A percentile compares a stretch with the other conserved stretches of the same genome.
Conservation (phyloP, 2,329 filamentous ascomycete species). For the Hypoxylon sp. region DNA sequence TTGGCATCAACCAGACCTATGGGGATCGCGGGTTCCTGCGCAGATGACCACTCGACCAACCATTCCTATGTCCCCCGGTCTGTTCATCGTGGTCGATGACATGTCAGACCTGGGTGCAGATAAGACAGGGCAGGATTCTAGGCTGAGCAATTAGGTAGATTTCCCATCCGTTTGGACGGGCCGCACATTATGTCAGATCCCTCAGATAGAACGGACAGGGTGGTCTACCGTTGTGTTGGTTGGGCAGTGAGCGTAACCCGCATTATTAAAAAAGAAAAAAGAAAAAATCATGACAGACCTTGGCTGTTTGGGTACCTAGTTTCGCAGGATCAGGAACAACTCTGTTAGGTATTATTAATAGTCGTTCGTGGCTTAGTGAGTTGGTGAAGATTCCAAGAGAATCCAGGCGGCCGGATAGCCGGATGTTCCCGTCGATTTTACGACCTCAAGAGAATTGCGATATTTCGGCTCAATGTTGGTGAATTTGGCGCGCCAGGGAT, state of each 20-base stretch:
- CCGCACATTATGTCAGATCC: slow-evolving; percentile 37
- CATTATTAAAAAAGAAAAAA: slow-evolving; percentile 17
- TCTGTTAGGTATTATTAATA: slow-evolving; percentile 24
- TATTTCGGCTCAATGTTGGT: slow-evolving; percentile 16
- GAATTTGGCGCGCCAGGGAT: slow-evolving; percentile 10
- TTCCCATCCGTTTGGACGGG: slow-evolving; percentile 35
- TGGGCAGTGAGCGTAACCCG: slow-evolving; percentile 12
- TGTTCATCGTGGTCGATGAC: slow-evolving; percentile 40
- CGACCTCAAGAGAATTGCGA: slow-evolving; percentile 5
- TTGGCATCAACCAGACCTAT: slow-evolving; percentile 44
- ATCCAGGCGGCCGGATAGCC: slow-evolving; percentile 16
- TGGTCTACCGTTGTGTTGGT: slow-evolving; percentile 9
- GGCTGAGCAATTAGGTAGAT: slow-evolving; percentile 25
- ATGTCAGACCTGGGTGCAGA: slow-evolving; percentile 38
- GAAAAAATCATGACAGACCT: slow-evolving; percentile 17
- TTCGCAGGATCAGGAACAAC: slow-evolving; percentile 2
- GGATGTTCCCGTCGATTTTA: slow-evolving; percentile 26
- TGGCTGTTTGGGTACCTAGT: too few relatives aligned
- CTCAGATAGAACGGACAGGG: slow-evolving; percentile 15
- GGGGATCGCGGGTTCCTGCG: slow-evolving; percentile 48
- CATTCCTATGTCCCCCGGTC: slow-evolving; percentile 31
- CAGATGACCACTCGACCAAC: slow-evolving; percentile 45
- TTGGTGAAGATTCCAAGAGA: slow-evolving; percentile 3
- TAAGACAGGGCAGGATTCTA: slow-evolving; percentile 28
- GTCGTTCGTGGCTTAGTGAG: neutral